These are phyloP conservation scores for Tillandsia fasciculata DNA, from an alignment of 176 grass and related monocot species.

Conservation along the genomic window DNA sequence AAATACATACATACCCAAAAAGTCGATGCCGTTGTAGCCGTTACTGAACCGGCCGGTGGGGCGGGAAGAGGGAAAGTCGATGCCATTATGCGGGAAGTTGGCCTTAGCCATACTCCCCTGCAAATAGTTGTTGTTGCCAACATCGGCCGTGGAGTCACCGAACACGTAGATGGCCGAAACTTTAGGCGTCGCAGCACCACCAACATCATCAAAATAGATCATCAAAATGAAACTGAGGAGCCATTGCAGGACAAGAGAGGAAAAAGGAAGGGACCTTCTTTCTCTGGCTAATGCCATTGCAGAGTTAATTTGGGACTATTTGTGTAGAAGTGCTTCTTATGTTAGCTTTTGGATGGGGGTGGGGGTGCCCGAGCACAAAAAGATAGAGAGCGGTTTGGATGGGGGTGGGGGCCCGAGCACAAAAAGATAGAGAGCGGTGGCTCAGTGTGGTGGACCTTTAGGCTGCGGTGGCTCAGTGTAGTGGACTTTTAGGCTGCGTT, in stretches of 20 bases:
- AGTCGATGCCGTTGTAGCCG: slow-evolving; percentile 64
- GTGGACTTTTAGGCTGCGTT: too few relatives aligned
- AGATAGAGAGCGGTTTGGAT: too few relatives aligned
- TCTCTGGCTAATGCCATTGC: slow-evolving; percentile 13
- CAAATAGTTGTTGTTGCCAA: slow-evolving; percentile 88
- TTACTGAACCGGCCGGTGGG: slow-evolving; percentile 90
- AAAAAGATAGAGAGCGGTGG: too few relatives aligned
- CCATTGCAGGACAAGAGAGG: slow-evolving; percentile 12
- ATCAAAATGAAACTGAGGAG: neutral
- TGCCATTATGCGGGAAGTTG: slow-evolving; percentile 41
- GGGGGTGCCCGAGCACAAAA: neutral
- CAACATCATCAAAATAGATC: neutral
- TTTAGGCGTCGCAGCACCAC: neutral
- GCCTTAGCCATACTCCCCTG: slow-evolving; percentile 23
- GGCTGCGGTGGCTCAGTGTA: too few relatives aligned
- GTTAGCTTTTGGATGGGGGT: neutral
- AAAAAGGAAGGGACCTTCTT: neutral
- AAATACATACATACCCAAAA: slow-evolving; percentile 30
- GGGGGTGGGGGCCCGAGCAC: neutral
- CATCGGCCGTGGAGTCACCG: slow-evolving; percentile 74
- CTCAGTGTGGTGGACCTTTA: too few relatives aligned
- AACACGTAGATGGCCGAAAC: slow-evolving; percentile 78
- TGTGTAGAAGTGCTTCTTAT: too few relatives aligned
- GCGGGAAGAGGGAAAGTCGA: slow-evolving; percentile 36
- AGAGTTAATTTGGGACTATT: neutral